phyloP scores from a whole-genome alignment of 2,329 filamentous ascomycete genomes.

The Colletotrichum nymphaeae region DNA sequence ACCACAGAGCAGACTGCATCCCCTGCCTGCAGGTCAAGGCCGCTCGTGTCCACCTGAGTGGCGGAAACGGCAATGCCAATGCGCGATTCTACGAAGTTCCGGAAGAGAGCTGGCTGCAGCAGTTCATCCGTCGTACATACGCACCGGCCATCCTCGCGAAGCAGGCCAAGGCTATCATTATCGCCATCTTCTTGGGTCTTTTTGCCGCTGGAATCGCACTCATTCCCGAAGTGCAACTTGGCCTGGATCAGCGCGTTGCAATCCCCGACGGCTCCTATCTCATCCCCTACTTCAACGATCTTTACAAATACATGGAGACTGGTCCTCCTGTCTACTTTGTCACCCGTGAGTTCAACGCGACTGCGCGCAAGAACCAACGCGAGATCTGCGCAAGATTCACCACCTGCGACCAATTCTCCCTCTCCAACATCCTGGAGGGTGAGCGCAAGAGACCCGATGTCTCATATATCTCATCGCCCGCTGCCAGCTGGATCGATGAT shows the following conservation, averaged over 20 bases:
- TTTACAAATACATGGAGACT: slow-evolving; percentile 90
- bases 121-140: slow-evolving; percentile 91
- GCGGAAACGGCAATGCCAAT: slow-evolving; percentile 67
- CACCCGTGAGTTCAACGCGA: slow-evolving; percentile 82
- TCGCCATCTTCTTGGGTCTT: slow-evolving; percentile 86
- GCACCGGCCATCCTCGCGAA: slow-evolving; percentile 84
- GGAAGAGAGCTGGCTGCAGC: slow-evolving; percentile 85
- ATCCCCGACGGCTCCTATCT: slow-evolving; percentile 95
- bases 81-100: slow-evolving; percentile 78
- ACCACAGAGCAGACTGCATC: slow-evolving; percentile 89
- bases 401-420: slow-evolving; percentile 83
- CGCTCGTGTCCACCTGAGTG: slow-evolving; percentile 74
- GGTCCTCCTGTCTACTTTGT: slow-evolving; percentile 98
- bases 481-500: slow-evolving; percentile 95
- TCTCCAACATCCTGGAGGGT: slow-evolving; percentile 91
- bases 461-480: slow-evolving; percentile 88
- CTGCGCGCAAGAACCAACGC: slow-evolving; percentile 80
- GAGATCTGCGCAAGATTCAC: slow-evolving; percentile 92
- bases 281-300: slow-evolving; percentile 95
- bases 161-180: slow-evolving; percentile 80
- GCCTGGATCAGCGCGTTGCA: slow-evolving; percentile 93
- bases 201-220: slow-evolving; percentile 88
- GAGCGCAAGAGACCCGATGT: slow-evolving; percentile 90
- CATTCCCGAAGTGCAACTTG: slow-evolving; percentile 85
- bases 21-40: slow-evolving; percentile 87